Percentiles rank a stretch among this genome's conserved stretches.
Evolutionary conservation across 768 basidiomycete genomes (phyloP).

Genomic region (Suillus fuscotomentosus): DNA sequence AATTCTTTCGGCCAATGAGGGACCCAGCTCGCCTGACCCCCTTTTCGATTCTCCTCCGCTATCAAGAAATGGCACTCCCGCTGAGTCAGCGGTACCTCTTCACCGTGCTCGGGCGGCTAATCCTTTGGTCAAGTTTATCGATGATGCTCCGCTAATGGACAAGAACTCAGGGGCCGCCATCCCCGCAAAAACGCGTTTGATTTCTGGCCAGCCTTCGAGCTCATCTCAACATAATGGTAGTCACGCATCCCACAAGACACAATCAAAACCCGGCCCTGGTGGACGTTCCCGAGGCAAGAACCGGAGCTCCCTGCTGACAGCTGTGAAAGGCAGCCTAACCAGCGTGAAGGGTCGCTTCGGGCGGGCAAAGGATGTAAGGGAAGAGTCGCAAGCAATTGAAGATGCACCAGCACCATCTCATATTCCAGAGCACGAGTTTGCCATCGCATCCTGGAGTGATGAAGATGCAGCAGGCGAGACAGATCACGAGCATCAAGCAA

Average conservation of each 20-base stretch:
- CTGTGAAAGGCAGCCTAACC: slow-evolving; percentile 49
- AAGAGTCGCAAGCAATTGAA: slow-evolving; percentile 22
- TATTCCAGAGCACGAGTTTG: slow-evolving; percentile 8
- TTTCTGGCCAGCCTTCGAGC: slow-evolving; percentile 18
- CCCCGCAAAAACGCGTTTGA: slow-evolving; percentile 48
- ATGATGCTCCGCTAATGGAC: slow-evolving; percentile 30
- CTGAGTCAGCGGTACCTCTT: slow-evolving; percentile 17
- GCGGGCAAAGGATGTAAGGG: slow-evolving; percentile 12
- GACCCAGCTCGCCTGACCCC: slow-evolving; percentile 17
- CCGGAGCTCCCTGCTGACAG: slow-evolving; percentile 53
- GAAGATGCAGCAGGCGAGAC: slow-evolving; percentile 13
- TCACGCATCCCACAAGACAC: slow-evolving; percentile 10
- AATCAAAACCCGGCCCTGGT: slow-evolving; percentile 47
- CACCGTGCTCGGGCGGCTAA: slow-evolving; percentile 52
- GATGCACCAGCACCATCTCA: slow-evolving; percentile 3
- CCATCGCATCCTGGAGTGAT: slow-evolving; percentile 19
- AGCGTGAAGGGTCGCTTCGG: slow-evolving; percentile 47
- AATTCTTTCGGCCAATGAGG: neutral
- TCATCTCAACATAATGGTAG: slow-evolving; percentile 12
- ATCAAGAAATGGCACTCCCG: slow-evolving; percentile 10
- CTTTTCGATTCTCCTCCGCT: slow-evolving; percentile 28
- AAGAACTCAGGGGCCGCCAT: slow-evolving; percentile 39
- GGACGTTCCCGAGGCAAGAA: slow-evolving; percentile 40
- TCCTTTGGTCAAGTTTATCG: slow-evolving; percentile 53
- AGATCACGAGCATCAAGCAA: slow-evolving; percentile 6